These are phyloP conservation scores for Cryphonectria nitschkei DNA, from an alignment of 2,329 filamentous ascomycete species.

Conservation along the genomic window DNA sequence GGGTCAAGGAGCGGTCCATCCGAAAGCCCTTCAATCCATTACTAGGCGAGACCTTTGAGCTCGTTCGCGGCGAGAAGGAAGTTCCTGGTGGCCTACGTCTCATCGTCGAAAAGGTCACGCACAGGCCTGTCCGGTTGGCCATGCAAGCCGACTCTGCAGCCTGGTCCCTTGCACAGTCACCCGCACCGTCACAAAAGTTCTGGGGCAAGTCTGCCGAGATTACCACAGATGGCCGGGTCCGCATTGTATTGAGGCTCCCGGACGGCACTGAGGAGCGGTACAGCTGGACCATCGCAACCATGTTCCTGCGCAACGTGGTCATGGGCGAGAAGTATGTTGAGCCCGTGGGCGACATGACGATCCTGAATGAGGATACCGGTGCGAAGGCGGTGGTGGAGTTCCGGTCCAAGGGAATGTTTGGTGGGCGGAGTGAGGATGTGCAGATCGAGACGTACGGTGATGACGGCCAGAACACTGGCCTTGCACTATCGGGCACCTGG, in stretches of 20 bases:
- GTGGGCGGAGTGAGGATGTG: constrained; percentile 89
- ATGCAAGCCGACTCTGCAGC: constrained; percentile 85
- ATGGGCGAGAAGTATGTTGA: constrained; percentile 98
- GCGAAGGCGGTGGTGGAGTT: constrained; percentile 87
- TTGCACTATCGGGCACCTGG: constrained; percentile 82
- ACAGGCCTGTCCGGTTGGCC: constrained; percentile 89
- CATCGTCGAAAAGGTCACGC: constrained; percentile 92
- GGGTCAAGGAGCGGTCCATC: constrained; percentile 87
- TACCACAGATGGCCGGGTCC: constrained; percentile 85
- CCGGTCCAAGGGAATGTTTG: constrained; percentile 96
- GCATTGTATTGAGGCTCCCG: constrained; percentile 69
- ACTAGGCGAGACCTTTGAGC: constrained; percentile 92
- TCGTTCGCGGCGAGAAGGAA: constrained; percentile 81
- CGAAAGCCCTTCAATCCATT: constrained; percentile 98
- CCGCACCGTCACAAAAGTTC: constrained; percentile 92
- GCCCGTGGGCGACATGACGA: constrained; percentile 81
- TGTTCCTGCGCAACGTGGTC: constrained; percentile 93
- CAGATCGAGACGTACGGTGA: constrained; percentile 72
- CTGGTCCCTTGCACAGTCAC: constrained; percentile 88
- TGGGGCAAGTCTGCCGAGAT: constrained; percentile 98
- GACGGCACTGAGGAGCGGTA: constrained; percentile 79
- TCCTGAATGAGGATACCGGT: constrained; percentile 82
- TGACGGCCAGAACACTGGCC: constrained; percentile 66
- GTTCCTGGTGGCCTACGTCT: constrained; percentile 78
- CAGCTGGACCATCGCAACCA: constrained; percentile 85